Base-by-base conservation (phyloP, 2,329 filamentous ascomycete genomes). In the Calycina marina region DNA sequence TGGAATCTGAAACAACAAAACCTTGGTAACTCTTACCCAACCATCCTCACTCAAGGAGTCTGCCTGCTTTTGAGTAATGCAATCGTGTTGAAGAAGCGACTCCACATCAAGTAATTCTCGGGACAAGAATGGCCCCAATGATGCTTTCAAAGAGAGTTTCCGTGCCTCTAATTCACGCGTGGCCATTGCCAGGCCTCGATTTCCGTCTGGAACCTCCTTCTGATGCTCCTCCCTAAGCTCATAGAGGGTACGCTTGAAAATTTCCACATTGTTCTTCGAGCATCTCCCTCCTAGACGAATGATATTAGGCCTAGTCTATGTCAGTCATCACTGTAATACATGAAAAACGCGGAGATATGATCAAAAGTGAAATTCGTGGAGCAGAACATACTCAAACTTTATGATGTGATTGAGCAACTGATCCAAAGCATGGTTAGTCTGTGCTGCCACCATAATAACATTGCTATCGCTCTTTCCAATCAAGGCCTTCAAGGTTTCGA, bases 361-460 rank as follows among this genome's bases (percentile, higher is more conserved):
- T n/a, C n/a, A n/a, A n/a, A n/a, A n/a, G n/a, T n/a, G n/a, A n/a
- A n/a, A n/a, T n/a, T n/a, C n/a, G n/a, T n/a, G n/a, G n/a, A n/a
- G n/a, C n/a, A n/a, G n/a, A n/a, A n/a, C n/a, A n/a, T 57, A 53
- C 43, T 78, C 74, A 42, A 77, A 78, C 4, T 28, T 26, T 8
- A 44, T 18, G 11, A 54, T 38, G 27, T 52, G 46, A 18, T 47
- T 50, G 0, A 93, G 60, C 0, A 94, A 61, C 49, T 93, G 85
- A 44, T 94, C 85, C 0, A 93, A 59, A 0, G 85, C 85, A 53
- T 93, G 84, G 37, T 94, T 94, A 0, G 85, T 94, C 46, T 93
- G 84, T 5, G 83, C 84, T 0, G 84, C 69, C 3, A 93, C 63
- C 13, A 93, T 64, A 17, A 94, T 74, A 0, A 81, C 81, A 6